Evolutionary conservation across 2,329 filamentous ascomycete genomes (phyloP), one percentile per base, ranked within the genome.

Genomic region (Daldinia sp.): DNA sequence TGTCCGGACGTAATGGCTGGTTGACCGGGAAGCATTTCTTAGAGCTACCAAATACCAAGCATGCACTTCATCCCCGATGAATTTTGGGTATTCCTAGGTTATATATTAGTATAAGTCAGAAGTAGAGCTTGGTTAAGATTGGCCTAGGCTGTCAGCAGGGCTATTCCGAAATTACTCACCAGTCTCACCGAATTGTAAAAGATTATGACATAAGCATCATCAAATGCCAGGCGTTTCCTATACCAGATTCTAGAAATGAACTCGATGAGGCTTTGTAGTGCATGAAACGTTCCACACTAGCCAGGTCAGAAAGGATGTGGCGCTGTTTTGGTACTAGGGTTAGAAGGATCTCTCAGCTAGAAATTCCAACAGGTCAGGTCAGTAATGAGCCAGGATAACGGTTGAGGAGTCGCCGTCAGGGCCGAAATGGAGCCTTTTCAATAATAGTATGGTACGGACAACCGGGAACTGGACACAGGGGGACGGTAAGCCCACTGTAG

Each of bases 11-110:
- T 67, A 66, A 70, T 64, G 65, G 65, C 66, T 63, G 74, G 69
- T 65, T 74, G 72, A 70, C 74, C 74, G 68, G 74, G 72, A 75
- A 77, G 73, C 76, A 77, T 77, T 74, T 75, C 75, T 71, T 67
- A 73, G 68, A 72, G 63, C 65, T 69, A 64, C 74, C 51, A 71
- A 68, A 68, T 72, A 65, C 65, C 70, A 63, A 63, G 63, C 61
- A 60, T 70, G 68, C 65, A 65, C 69, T 72, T 71, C 70, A 71
- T 61, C 71, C 74, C 72, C 71, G 72, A 74, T 73, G 66, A 68
- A 67, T 51, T 53, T 69, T 66, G 67, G 67, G 53, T 70, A 68
- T 53, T 65, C 60, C 67, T 68, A 55, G 46, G 41, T 18, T 70
- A 68, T 70, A 70, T 67, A 69, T 72, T 63, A 71, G 67, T 60